These are phyloP conservation scores for Fusarium sacchari DNA, from an alignment of 2,329 filamentous ascomycete species.

Conservation along the genomic window DNA sequence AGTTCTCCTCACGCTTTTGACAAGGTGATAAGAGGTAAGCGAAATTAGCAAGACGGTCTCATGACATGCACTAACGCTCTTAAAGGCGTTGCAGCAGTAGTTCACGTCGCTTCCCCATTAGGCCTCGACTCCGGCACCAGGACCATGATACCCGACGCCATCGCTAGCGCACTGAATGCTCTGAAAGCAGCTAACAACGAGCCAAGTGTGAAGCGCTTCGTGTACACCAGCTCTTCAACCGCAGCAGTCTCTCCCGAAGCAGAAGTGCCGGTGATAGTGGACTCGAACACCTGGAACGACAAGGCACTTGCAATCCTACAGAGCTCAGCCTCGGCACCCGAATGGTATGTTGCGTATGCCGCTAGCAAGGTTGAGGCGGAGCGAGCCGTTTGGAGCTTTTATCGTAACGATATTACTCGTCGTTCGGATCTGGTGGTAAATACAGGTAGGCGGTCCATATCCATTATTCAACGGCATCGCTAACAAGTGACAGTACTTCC, in stretches of 20 bases:
- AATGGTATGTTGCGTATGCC: constrained; percentile 42
- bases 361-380: constrained; percentile 51
- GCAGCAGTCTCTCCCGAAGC: neutral
- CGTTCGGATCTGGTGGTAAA: constrained; percentile 41
- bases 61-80: neutral
- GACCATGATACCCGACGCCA: neutral
- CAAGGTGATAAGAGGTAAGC: neutral
- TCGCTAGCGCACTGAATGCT: neutral
- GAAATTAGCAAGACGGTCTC: rapidly evolving
- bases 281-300: constrained; percentile 48
- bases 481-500: constrained; percentile 31
- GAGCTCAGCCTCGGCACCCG: neutral
- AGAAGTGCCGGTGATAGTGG: neutral
- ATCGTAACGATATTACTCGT: neutral
- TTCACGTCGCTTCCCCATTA: neutral
- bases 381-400: constrained; percentile 49
- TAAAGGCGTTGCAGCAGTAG: neutral
- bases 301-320: constrained; percentile 27
- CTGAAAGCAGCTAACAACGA: neutral
- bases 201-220: neutral
- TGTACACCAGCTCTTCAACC: neutral
- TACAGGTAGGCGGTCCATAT: neutral
- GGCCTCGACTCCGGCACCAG: neutral
- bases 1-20: neutral
- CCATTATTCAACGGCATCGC: rapidly evolving